These are phyloP conservation scores for Cercophora samala DNA, from an alignment of 495 filamentous ascomycete species.

Conservation along the genomic window DNA sequence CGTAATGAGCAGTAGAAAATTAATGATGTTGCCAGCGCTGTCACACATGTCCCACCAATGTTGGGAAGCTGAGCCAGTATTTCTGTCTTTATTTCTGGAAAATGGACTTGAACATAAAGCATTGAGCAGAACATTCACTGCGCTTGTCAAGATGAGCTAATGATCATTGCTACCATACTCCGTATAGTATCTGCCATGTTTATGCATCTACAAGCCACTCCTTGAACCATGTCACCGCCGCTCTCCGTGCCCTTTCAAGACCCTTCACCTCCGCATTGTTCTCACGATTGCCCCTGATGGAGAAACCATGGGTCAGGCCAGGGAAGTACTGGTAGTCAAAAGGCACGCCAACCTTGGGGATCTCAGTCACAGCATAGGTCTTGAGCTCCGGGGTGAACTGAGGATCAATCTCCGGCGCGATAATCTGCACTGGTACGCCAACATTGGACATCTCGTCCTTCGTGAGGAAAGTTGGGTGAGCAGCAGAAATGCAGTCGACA, in stretches of 20 bases:
- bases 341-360: constrained; percentile 39
- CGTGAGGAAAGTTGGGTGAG: constrained; percentile 43
- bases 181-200: too few species aligned
- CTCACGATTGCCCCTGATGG: constrained; percentile 34
- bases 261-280: background rate
- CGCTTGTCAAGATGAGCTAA: too few species aligned
- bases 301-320: constrained; percentile 45
- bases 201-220: background rate
- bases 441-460: constrained; percentile 45
- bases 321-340: constrained; percentile 54
- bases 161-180: too few species aligned
- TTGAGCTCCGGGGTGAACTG: constrained; percentile 47
- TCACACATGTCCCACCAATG: too few species aligned
- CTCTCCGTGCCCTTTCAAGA: background rate
- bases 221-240: background rate
- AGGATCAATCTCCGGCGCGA: constrained; percentile 49
- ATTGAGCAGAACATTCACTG: too few species aligned
- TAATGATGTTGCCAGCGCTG: too few species aligned
- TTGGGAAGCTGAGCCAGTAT: too few species aligned
- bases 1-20: too few species aligned
- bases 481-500: constrained; percentile 47
- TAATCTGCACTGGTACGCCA: constrained; percentile 49
- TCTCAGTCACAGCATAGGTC: constrained; percentile 35
- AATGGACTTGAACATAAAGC: too few species aligned
- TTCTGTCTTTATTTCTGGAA: too few species aligned